A percentile compares a stretch with the other conserved stretches of the same genome.
Evolutionary conservation across 192 early-diverging fungal genomes (phyloP).

Genomic region (Coemansia sp.): DNA sequence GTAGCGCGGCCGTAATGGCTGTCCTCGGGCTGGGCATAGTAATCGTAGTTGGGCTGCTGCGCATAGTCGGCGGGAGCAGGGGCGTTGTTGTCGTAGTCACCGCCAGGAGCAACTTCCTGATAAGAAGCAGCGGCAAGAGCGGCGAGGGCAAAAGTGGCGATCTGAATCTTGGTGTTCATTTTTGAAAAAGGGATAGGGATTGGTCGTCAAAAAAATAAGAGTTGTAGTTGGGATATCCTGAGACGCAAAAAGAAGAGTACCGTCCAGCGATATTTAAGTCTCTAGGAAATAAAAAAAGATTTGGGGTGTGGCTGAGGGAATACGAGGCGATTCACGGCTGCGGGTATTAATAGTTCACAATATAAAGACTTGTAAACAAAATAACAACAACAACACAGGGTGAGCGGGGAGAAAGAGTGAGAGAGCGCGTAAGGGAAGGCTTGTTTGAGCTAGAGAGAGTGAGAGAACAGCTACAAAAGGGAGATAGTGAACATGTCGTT

Average conservation of each 20-base stretch:
- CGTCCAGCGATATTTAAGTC: constrained; percentile 39
- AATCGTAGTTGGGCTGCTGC: constrained; percentile 15
- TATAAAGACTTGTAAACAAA: constrained; percentile 7
- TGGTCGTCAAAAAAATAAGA: not conserved
- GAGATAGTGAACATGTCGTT: not conserved
- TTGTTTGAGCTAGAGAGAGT: no score
- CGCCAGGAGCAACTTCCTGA: constrained; percentile 37
- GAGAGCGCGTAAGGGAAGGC: no score
- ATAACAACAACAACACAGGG: constrained; percentile 6
- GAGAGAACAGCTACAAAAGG: no score
- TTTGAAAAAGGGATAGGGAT: not conserved
- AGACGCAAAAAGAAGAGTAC: not conserved
- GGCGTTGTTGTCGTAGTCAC: constrained; percentile 3
- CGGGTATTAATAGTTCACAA: constrained; percentile 5
- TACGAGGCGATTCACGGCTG: not conserved
- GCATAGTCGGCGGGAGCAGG: constrained; percentile 19
- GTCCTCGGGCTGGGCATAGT: constrained; percentile 24
- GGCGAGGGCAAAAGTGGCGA: constrained; percentile 50
- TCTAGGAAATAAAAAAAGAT: constrained; percentile 1
- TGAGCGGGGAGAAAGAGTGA: not conserved
- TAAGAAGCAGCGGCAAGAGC: constrained; percentile 45
- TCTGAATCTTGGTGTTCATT: constrained; percentile 56
- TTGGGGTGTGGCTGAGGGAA: not conserved
- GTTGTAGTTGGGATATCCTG: constrained; percentile 8
- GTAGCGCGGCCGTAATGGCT: constrained; percentile 43